Conservation (phyloP, 106 monocot genomes). For the Phalaenopsis aphrodite region DNA sequence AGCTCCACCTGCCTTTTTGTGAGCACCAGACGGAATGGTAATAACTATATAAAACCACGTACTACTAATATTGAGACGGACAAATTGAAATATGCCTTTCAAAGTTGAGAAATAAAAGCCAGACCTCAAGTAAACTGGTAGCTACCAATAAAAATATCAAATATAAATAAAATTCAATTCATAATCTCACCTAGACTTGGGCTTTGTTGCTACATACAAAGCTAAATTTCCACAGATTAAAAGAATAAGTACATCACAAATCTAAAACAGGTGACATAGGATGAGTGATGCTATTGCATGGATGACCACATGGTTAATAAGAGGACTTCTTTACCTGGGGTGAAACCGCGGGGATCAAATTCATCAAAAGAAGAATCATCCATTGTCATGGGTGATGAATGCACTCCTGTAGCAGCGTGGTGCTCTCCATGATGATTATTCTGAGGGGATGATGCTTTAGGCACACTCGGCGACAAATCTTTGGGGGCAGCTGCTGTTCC, state of each 20-base stretch:
- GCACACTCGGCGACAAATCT: conserved; percentile 16
- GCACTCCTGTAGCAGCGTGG: conserved; percentile 9
- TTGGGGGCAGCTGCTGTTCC: conserved; percentile 23
- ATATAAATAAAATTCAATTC: too few species aligned
- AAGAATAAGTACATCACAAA: neutral
- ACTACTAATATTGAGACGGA: too few species aligned
- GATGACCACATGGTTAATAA: neutral
- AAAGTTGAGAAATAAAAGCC: too few species aligned
- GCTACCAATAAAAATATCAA: too few species aligned
- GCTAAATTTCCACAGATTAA: neutral
- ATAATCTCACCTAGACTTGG: too few species aligned
- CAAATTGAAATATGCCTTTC: too few species aligned
- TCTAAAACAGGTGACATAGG: neutral
- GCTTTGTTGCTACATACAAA: too few species aligned
- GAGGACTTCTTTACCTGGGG: conserved; percentile 38
- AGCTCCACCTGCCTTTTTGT: too few species aligned
- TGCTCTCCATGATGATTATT: conserved; percentile 12
- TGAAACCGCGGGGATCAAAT: conserved; percentile 81
- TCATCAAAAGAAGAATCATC: conserved; percentile 63
- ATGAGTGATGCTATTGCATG: neutral
- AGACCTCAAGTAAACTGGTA: too few species aligned
- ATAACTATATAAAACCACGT: too few species aligned
- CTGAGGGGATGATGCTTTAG: conserved; percentile 23
- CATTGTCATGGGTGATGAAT: conserved; percentile 10
- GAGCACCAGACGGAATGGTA: too few species aligned